Percentiles rank a stretch among this genome's conserved stretches.
These are phyloP conservation scores for Ganoderma lingzhi DNA, from an alignment of 1,284 basidiomycete genomes.

Conservation along the genomic window DNA sequence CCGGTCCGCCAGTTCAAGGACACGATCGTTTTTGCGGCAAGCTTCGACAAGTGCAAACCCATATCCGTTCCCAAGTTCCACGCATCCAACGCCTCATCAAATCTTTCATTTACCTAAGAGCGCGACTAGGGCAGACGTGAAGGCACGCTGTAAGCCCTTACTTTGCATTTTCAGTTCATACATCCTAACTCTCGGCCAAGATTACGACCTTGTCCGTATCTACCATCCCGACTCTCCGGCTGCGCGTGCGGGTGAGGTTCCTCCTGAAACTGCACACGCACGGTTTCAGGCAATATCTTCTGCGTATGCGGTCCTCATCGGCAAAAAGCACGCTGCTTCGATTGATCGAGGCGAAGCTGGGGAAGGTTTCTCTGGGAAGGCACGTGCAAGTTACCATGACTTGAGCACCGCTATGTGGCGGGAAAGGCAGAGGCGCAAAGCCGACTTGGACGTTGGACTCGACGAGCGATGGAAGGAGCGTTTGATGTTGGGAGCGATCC, in stretches of 20 bases:
- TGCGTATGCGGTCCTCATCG: constrained; percentile 65
- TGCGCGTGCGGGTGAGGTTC: constrained; percentile 48
- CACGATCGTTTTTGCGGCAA: background rate
- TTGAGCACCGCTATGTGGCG: constrained; percentile 46
- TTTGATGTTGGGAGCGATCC: constrained; percentile 54
- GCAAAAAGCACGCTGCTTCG: constrained; percentile 39
- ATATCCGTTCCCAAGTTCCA: constrained; percentile 62
- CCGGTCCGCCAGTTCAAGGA: background rate
- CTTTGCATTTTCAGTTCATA: background rate
- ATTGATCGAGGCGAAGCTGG: constrained; percentile 42
- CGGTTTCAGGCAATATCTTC: constrained; percentile 69
- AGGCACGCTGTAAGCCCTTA: constrained; percentile 63
- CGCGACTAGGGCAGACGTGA: constrained; percentile 67
- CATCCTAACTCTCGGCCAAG: constrained; percentile 43
- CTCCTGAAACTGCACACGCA: constrained; percentile 57
- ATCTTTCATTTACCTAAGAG: constrained; percentile 70
- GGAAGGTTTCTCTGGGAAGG: constrained; percentile 42
- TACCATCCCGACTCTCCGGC: constrained; percentile 75
- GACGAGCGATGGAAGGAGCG: constrained; percentile 67
- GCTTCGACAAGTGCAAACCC: constrained; percentile 43
- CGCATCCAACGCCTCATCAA: constrained; percentile 69
- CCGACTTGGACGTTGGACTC: constrained; percentile 44
- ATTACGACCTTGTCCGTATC: constrained; percentile 74
- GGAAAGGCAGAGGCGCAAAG: constrained; percentile 50
- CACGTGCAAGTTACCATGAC: constrained; percentile 41